phyloP scores from a whole-genome alignment of 305 asterid species.

The Solanum chacoense region DNA sequence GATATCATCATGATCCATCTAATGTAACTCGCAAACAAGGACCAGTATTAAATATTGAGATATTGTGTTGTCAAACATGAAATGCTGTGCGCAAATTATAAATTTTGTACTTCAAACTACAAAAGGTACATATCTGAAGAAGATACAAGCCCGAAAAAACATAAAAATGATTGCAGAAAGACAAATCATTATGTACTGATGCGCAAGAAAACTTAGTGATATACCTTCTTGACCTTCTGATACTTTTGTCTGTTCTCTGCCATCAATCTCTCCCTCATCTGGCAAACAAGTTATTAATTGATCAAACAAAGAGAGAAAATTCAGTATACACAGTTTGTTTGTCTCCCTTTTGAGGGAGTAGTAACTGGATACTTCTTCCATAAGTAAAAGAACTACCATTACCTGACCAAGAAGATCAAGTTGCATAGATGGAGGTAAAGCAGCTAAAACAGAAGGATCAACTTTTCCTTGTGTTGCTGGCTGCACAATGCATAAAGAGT shows the following conservation, averaged over 20 bases:
- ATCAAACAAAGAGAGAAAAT: slow-evolving; percentile 4
- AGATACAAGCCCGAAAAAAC: background rate
- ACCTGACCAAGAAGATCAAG: slow-evolving; percentile 99
- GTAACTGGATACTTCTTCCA: background rate
- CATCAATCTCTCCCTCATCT: slow-evolving; percentile 99
- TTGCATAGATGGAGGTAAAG: slow-evolving; percentile 98
- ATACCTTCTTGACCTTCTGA: slow-evolving; percentile 97
- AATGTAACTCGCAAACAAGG: background rate
- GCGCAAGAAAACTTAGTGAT: background rate
- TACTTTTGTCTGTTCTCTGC: slow-evolving; percentile 98
- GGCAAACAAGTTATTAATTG: slow-evolving; percentile 18
- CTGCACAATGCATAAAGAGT: slow-evolving; percentile 23
- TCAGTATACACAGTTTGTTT: background rate
- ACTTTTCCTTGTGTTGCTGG: slow-evolving; percentile 81
- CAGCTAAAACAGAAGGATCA: slow-evolving; percentile 92
- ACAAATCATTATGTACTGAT: background rate
- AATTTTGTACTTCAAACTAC: background rate
- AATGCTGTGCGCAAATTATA: background rate
- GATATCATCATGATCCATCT: background rate
- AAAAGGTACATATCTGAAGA: background rate
- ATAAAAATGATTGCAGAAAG: background rate
- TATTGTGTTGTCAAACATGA: background rate
- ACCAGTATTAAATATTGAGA: background rate
- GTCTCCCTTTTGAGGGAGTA: background rate
- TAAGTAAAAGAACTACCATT: slow-evolving; percentile 2